Evolutionary conservation across 495 filamentous ascomycete genomes (phyloP), one percentile per base, ranked within the genome.

Genomic region (Hyaloscypha hepaticicola): DNA sequence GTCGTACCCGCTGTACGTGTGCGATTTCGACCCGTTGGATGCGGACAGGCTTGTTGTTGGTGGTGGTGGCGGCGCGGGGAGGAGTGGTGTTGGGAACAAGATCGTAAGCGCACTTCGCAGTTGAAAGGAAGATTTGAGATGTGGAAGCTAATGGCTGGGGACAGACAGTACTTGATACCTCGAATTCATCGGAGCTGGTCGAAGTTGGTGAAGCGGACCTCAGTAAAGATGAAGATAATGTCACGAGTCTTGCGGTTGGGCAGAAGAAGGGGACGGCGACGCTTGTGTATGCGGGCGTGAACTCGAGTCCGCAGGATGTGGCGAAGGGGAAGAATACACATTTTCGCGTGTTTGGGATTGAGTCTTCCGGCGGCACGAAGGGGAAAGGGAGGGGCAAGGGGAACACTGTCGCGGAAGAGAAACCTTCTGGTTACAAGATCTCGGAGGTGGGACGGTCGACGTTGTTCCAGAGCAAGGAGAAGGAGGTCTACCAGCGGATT

Each of bases 61-160:
- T 38, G 94, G 95, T 28, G 95, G 95, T 55, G 94, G 94, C 65
- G 94, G 94, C 22, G 88, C 92, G 71, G 86, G 89, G 45, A 86
- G 88, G 62, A 95, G 83, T 71, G 95, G 93, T 53, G 91, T 97
- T 34, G 85, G 87, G 29, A 99, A 97, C 76, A 94, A 93, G 77
- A 92, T 98, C 74, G 91, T 89, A 73, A 78, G 85, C 64, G 7
- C 26, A 41, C 48, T 58, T 12, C 25, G 24, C 58, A 19, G 31
- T 55, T 16, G 25, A 22, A 60, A n/a, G 34, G 22, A 27, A 34
- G 28, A 0, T 41, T 56, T 21, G 58, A 57, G 66, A 53, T 8
- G 16, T 45, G 57, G 25, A 78, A 66, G 72, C 73, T 66, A 14
- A 49, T 63, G 22, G 29, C n/a, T 24, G 24, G 48, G n/a, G 31